Base-by-base conservation (phyloP, 1,284 basidiomycete species). In the Fomitopsis schrenkii region DNA sequence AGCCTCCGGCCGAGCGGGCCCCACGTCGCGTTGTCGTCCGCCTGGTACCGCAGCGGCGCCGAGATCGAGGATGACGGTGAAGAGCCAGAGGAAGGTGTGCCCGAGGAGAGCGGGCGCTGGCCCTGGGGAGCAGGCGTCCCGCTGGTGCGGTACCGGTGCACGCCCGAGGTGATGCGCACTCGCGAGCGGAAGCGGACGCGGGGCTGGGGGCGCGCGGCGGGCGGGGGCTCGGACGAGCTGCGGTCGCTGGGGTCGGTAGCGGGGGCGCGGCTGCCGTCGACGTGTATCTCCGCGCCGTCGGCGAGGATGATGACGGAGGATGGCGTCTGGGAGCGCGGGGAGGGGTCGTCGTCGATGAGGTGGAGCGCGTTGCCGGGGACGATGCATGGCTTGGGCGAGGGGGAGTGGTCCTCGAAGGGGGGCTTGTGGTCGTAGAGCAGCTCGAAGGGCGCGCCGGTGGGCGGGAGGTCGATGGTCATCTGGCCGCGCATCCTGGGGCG, bases 11-110 rank as follows among this genome's bases (percentile, higher is more conserved):
- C 85, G 19, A 88, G 74, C 9, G 86, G 81, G 10, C 80, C 83
- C 81, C 84, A 87, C 3, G 80, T 77, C 0, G 80, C 76, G 61
- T 78, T 75, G 54, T 82, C 83, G 57, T 83, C 82, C 14, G 79
- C 74, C 60, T 79, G 79, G 62, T 82, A 81, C 46, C 84, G 85
- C 36, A 91, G 76, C 14, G 90, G 88, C 1, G 82, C 90, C 33
- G 88, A 90, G 66, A 91, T 86, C 40, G 88, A 89, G 4, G 88
- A 90, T 10, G 87, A 89, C 1, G 81, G 81, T 1, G 88, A 90
- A 5, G 85, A 86, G 33, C 75, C 68, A 30, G 84, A 83, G 5
- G 84, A 83, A 33, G 68, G 65, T 59, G 70, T 66, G 57, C 56
- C 61, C 60, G 70, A 59, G 61, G 56, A 41, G 54, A 35, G 26